Evolutionary conservation across 2,329 filamentous ascomycete species (phyloP).

Genomic region (Moelleriella libera): DNA sequence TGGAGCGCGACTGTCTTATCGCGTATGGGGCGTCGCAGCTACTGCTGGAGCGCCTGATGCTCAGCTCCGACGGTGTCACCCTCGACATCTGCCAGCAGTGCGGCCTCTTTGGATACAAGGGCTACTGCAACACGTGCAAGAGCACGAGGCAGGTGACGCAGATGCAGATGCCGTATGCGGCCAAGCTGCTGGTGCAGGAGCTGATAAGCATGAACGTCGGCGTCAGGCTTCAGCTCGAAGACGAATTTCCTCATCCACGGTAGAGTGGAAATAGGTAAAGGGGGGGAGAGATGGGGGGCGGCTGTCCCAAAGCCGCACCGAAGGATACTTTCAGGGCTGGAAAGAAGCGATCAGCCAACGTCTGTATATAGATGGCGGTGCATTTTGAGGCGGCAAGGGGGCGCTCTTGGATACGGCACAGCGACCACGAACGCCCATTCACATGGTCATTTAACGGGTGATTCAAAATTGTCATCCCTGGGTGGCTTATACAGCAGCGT

Average conservation of each 20-base stretch:
- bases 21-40: constrained; percentile 92
- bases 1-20: constrained; percentile 97
- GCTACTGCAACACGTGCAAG: constrained; percentile 88
- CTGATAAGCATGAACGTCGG: constrained; percentile 98
- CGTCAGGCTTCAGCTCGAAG: constrained; percentile 75
- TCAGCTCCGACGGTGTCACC: constrained; percentile 77
- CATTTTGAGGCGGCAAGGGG: no score
- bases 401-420: no score
- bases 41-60: constrained; percentile 85
- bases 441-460: no score
- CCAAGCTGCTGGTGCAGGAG: constrained; percentile 91
- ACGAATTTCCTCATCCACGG: constrained; percentile 82
- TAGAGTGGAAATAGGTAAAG: no score
- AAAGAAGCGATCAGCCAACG: no score
- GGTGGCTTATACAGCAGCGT: no score
- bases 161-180: constrained; percentile 96
- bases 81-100: constrained; percentile 92
- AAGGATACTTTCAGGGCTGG: no score
- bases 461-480: no score
- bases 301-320: no score
- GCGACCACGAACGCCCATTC: no score
- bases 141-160: constrained; percentile 71
- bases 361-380: no score
- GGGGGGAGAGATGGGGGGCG: no score
- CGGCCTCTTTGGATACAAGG: constrained; percentile 88